Evolutionary conservation across 495 filamentous ascomycete species (phyloP).

Genomic region (Margaritispora aquatica): DNA sequence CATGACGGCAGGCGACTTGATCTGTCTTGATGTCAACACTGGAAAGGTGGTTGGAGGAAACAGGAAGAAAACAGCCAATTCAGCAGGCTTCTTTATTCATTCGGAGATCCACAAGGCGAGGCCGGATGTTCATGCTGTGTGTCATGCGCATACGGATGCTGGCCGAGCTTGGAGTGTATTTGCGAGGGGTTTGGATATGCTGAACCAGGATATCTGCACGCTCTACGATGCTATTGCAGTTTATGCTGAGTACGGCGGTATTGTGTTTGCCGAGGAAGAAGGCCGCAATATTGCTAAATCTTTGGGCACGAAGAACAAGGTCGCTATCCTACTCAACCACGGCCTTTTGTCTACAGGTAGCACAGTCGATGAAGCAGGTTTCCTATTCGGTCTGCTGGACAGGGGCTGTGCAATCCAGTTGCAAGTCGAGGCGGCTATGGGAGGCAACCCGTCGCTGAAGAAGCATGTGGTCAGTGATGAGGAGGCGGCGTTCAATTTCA

Average conservation of each 20-base stretch:
- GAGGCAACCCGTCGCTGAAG: slow-evolving; percentile 25
- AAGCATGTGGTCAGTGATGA: slow-evolving; percentile 42
- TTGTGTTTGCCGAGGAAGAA: slow-evolving; percentile 46
- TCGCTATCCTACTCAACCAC: slow-evolving; percentile 47
- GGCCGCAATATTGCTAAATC: slow-evolving; percentile 42
- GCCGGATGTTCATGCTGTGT: slow-evolving; percentile 45
- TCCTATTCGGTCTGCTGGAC: slow-evolving; percentile 44
- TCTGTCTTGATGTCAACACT: slow-evolving; percentile 46
- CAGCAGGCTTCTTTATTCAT: slow-evolving; percentile 66
- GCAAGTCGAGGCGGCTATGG: slow-evolving; percentile 41
- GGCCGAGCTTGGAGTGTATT: slow-evolving; percentile 49
- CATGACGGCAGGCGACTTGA: slow-evolving; percentile 45
- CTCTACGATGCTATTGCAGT: slow-evolving; percentile 46
- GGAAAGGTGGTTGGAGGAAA: slow-evolving; percentile 48
- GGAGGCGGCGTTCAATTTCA: slow-evolving; percentile 46
- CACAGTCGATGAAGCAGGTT: slow-evolving; percentile 51
- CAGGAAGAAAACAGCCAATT: slow-evolving; percentile 43
- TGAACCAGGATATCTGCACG: slow-evolving; percentile 49
- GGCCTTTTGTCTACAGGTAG: slow-evolving; percentile 46
- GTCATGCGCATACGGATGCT: slow-evolving; percentile 47
- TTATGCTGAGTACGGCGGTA: slow-evolving; percentile 48
- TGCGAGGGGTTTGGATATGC: slow-evolving; percentile 49
- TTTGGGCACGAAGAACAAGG: slow-evolving; percentile 39
- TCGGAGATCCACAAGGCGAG: slow-evolving; percentile 48
- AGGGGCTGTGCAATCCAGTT: slow-evolving; percentile 45